These are phyloP conservation scores for Neospora caninum DNA, from an alignment of 169 alveolate genomes.

Conservation along the genomic window DNA sequence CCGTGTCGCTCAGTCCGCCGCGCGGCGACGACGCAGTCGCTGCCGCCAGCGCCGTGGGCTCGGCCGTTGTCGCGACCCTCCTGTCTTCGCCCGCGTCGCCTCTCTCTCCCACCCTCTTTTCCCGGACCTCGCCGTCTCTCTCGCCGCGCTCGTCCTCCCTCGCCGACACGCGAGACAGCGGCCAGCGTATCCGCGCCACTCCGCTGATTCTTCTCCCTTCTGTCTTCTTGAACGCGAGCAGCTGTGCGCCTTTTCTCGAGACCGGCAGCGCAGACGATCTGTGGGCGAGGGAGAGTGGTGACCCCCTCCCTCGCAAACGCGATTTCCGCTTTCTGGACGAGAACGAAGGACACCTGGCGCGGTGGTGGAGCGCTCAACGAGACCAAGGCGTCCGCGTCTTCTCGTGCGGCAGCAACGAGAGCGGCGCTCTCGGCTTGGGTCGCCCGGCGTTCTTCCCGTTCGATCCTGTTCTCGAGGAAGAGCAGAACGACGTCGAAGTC, in stretches of 20 bases:
- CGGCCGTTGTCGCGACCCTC: background rate
- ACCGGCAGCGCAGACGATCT: background rate
- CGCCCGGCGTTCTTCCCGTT: conserved; percentile 61
- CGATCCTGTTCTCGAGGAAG: conserved; percentile 59
- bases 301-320: background rate
- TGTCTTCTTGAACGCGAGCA: background rate
- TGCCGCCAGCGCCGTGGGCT: conserved; percentile 33
- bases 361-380: background rate
- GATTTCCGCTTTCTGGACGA: conserved; percentile 1
- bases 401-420: conserved; percentile 55
- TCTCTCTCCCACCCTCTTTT: too few relatives aligned
- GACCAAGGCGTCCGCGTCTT: background rate
- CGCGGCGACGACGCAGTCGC: conserved; percentile 42
- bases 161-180: background rate
- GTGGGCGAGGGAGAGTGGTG: background rate
- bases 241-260: background rate
- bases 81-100: background rate
- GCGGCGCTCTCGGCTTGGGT: conserved; percentile 62
- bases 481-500: conserved; percentile 30
- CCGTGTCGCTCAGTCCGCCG: conserved; percentile 2
- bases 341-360: background rate
- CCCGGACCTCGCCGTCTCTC: too few relatives aligned
- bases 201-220: background rate
- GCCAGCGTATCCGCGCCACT: background rate
- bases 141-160: background rate